Base-by-base conservation (phyloP, 306 rosid species). In the Rubus parviflorus region DNA sequence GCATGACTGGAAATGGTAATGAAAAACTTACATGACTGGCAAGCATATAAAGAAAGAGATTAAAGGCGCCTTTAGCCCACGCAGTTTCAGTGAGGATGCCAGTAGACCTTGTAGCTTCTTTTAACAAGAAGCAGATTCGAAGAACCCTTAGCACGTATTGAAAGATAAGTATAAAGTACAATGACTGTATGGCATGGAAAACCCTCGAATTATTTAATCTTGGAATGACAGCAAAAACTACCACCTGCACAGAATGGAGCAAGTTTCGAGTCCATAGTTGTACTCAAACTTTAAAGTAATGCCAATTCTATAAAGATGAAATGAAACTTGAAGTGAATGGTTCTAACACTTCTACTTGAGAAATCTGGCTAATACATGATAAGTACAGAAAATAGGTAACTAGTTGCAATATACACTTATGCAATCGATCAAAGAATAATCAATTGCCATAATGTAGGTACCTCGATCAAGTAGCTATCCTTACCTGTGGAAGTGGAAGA, bases 111-210 rank as follows among this genome's bases (percentile, higher is more conserved):
- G 64, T 72, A 22, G 64, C 70, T 65, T 77, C 61, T 48, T 65
- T 66, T 8, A 43, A 67, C 38, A 61, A 73, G 6, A 13, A 38
- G 54, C 61, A 77, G 15, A 82, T 72, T 9, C 82, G 79, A 47
- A 74, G 23, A 30, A 73, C 41, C 77, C 85, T 73, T 13, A 81
- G 85, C n/a, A 73, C 52, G 68, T 66, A 78, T 73, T 82, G 85
- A 7, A 61, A 7, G 25, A 82, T 23, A 66, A 77, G 42, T 30
- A 77, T 8, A 68, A 60, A 40, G 57, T 71, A 73, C 70, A 82
- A 40, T 15, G 41, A 58, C 17, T 64, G 40, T 37, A 23, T 41
- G 13, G 58, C 60, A 1, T 4, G 20, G 4, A 30, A 46, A 47
- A 68, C 75, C 61, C 53, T 54, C 49, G 71, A 46, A 14, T 48